Conservation (phyloP, 306 rosid species). For the Quercus suber region DNA sequence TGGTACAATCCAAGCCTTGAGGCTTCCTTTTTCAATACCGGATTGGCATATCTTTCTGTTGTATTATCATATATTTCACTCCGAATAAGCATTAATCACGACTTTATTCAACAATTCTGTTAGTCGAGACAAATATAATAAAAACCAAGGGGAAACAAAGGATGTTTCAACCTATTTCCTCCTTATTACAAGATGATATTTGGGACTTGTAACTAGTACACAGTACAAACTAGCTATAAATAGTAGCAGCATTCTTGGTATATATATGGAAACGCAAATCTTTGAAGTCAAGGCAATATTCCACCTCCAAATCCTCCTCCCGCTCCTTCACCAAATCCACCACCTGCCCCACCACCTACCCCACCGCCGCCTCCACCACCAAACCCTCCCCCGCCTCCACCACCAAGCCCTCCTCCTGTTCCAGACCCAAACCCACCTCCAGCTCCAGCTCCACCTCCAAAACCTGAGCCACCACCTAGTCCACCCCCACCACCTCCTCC, state of each 20-base stretch:
- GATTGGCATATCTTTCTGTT: no score
- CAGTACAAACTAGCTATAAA: background rate
- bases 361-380: constrained; percentile 24
- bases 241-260: background rate
- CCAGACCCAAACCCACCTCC: constrained; percentile 35
- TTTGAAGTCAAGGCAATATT: background rate
- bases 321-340: constrained; percentile 8
- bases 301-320: constrained; percentile 16
- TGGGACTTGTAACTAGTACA: background rate
- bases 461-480: constrained; percentile 33
- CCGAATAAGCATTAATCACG: background rate
- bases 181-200: background rate
- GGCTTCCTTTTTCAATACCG: no score
- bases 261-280: background rate
- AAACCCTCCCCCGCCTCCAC: constrained; percentile 9
- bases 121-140: background rate
- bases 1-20: no score
- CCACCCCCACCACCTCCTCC: constrained; percentile 21
- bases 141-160: background rate
- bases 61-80: background rate
- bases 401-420: background rate
- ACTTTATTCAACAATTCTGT: background rate
- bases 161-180: background rate
- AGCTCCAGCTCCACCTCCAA: constrained; percentile 33
- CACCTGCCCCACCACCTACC: background rate